These are phyloP conservation scores for Eucalyptus cloeziana DNA, from an alignment of 345 rosid species.

Conservation along the genomic window DNA sequence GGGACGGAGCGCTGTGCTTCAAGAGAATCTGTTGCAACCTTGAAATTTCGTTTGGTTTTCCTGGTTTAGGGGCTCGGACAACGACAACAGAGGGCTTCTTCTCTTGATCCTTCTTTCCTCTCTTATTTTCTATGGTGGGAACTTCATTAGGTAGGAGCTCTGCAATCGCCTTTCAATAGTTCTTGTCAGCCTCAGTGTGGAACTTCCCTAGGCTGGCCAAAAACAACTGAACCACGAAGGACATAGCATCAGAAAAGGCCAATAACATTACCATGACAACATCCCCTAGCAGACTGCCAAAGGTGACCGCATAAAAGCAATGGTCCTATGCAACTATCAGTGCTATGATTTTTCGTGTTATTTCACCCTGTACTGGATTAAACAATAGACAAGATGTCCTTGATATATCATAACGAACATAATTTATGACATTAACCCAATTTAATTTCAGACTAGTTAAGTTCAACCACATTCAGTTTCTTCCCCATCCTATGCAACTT, in stretches of 20 bases:
- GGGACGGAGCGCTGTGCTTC: background rate
- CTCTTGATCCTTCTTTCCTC: constrained; percentile 66
- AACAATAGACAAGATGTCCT: background rate
- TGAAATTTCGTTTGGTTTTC: constrained; percentile 24
- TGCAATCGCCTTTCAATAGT: constrained; percentile 75
- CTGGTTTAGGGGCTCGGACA: constrained; percentile 72
- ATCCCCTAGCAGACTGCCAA: background rate
- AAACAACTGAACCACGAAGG: constrained; percentile 3
- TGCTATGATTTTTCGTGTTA: background rate
- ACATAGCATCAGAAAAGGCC: background rate
- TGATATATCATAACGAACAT: background rate
- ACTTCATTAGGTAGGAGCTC: constrained; percentile 80
- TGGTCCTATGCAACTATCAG: background rate
- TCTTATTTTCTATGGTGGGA: constrained; percentile 43
- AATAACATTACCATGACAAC: background rate
- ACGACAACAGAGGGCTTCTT: constrained; percentile 41
- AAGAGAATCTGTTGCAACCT: background rate
- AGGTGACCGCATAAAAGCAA: background rate
- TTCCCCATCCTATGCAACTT: background rate
- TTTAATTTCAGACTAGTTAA: background rate
- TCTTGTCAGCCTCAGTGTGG: constrained; percentile 50
- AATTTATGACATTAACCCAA: background rate
- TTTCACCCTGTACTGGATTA: background rate
- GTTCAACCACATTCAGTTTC: background rate
- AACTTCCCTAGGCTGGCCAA: constrained; percentile 46